phyloP scores from a whole-genome alignment of 2,329 filamentous ascomycete genomes.

The Pseudocercospora musae region DNA sequence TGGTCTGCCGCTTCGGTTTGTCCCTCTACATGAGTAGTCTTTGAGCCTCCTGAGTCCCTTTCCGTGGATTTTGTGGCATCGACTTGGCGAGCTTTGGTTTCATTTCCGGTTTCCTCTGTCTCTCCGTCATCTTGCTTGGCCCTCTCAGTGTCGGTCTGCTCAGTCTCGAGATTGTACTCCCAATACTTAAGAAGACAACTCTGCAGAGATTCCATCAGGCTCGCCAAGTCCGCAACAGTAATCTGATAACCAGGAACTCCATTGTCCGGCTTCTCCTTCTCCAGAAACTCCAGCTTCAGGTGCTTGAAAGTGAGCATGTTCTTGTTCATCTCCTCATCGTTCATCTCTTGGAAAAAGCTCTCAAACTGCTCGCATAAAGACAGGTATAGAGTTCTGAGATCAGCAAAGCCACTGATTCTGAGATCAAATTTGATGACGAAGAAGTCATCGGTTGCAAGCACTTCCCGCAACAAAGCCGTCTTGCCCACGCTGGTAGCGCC shows the following conservation, averaged over 20 bases:
- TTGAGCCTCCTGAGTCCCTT: neutral
- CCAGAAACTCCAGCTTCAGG: constrained; percentile 13
- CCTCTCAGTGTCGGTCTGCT: neutral
- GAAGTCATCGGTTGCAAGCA: constrained; percentile 21
- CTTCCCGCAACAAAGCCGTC: constrained; percentile 19
- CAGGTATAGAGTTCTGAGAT: constrained; percentile 18
- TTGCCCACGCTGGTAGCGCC: constrained; percentile 22
- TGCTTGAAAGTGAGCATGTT: constrained; percentile 19
- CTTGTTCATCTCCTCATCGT: constrained; percentile 22
- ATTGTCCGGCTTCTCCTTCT: constrained; percentile 18
- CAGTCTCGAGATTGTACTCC: constrained; percentile 15
- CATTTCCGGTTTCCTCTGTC: neutral
- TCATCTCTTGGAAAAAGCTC: constrained; percentile 19
- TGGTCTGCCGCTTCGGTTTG: neutral
- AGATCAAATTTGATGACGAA: constrained; percentile 23
- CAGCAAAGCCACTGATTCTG: constrained; percentile 20
- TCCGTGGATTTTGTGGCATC: constrained; percentile 7
- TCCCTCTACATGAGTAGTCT: neutral
- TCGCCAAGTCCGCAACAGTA: constrained; percentile 18
- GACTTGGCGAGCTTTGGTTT: neutral
- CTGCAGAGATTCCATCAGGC: constrained; percentile 21
- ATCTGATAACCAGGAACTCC: constrained; percentile 14
- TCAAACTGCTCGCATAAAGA: constrained; percentile 19
- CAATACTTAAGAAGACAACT: constrained; percentile 21
- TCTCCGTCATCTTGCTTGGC: neutral